Evolutionary conservation across 768 basidiomycete species (phyloP), one percentile per base, ranked within the genome.

Genomic region (Cystobasidium onofrii): DNA sequence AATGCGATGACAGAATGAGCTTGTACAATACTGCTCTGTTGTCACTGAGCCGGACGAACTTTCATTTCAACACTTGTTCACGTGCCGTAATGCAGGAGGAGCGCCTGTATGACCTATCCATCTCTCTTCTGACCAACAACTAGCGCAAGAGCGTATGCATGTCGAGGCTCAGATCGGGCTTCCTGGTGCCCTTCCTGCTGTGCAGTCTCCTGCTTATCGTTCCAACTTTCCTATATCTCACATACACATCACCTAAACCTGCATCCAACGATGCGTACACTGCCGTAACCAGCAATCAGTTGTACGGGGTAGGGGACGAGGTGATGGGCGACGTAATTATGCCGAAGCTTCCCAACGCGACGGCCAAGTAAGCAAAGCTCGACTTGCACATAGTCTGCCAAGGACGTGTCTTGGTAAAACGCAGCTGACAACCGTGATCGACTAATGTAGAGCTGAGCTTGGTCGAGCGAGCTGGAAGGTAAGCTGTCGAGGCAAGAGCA

Each of bases 301-400:
- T 71, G 15, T 71, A 41, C 36, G 55, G n/a, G 27, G 69, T 71
- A 6, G 66, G 50, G 6, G 29, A 41, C 55, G 74, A 50, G 23
- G 17, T 62, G 1, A 9, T 4, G 29, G 66, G 69, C 25, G 54
- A 62, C 31, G 69, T 71, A 25, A 63, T 75, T 29, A 75, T 75
- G 74, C 74, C 74, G 9, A 75, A 52, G 34, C 33, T 75, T 25
- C 23, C 23, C 31, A 75, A 75, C 34, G 74, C 54, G 13, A 75
- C 74, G 18, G 74, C 74, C 3, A 75, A 71, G 67, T 89, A 92
- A 17, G 34, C 39, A 27, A 64, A 61, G 46, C 31, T 65, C 73
- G 13, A 70, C 62, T n/a, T n/a, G n/a, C 10, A 1, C 50, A 23
- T 67, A 63, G n/a, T 15, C 39, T 67, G 1, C 61, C 55, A 0